A percentile compares a stretch with the other conserved stretches of the same genome.
These are phyloP conservation scores for Candida tibetensis DNA, from an alignment of 805 yeast species.

Conservation along the genomic window DNA sequence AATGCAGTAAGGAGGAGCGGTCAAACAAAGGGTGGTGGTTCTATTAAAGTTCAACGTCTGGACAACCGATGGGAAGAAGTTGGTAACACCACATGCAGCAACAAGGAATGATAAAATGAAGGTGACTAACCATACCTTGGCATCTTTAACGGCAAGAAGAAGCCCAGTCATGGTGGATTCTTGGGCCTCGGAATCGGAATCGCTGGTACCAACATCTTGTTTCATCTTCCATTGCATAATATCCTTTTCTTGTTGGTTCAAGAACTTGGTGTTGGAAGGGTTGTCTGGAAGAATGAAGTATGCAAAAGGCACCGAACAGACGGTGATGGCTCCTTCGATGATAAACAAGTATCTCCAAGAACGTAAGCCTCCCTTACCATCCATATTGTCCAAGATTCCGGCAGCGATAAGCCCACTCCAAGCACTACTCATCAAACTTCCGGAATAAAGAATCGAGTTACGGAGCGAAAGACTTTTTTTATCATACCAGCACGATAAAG, in stretches of 20 bases:
- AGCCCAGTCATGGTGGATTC: constrained; percentile 37
- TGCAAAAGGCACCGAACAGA: constrained; percentile 42
- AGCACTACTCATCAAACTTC: constrained; percentile 52
- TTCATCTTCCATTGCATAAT: constrained; percentile 40
- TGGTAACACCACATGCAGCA: constrained; percentile 60
- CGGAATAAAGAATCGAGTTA: constrained; percentile 49
- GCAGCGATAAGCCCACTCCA: constrained; percentile 54
- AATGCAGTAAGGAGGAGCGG: constrained; percentile 57
- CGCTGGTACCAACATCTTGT: constrained; percentile 40
- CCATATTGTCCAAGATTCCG: constrained; percentile 47
- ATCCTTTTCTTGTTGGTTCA: constrained; percentile 45
- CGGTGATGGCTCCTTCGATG: constrained; percentile 55
- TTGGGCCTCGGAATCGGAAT: constrained; percentile 32
- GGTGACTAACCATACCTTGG: constrained; percentile 47
- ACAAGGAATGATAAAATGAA: constrained; percentile 46
- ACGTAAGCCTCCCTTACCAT: constrained; percentile 38
- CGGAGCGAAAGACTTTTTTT: constrained; percentile 48
- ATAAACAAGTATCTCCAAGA: constrained; percentile 58
- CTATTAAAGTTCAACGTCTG: constrained; percentile 50
- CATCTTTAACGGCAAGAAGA: constrained; percentile 38
- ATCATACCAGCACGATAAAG: constrained; percentile 55
- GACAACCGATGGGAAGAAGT: constrained; percentile 62
- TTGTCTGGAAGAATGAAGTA: constrained; percentile 50
- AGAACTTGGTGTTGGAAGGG: constrained; percentile 49
- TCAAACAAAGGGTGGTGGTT: constrained; percentile 51